Evolutionary conservation across 2,329 filamentous ascomycete genomes (phyloP).

Genomic region (Colletotrichum sojae): DNA sequence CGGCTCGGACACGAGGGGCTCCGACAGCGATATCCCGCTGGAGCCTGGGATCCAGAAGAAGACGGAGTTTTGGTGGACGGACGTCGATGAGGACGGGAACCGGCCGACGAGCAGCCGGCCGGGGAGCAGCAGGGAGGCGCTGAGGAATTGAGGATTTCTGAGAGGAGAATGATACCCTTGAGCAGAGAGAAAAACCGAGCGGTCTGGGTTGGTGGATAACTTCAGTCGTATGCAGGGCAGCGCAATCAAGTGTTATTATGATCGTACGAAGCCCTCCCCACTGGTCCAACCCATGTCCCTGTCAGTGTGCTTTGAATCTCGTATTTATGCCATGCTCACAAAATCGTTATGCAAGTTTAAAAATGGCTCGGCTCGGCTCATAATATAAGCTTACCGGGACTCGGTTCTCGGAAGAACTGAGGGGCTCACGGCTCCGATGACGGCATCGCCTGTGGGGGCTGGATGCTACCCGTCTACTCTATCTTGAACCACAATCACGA

Average conservation of each 20-base stretch:
- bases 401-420: neutral
- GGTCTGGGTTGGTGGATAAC: neutral
- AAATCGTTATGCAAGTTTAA: neutral
- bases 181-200: neutral
- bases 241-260: slow-evolving; percentile 11
- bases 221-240: neutral
- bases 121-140: neutral
- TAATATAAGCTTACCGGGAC: slow-evolving; percentile 14
- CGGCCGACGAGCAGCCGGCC: neutral
- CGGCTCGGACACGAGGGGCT: slow-evolving; percentile 31
- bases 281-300: neutral
- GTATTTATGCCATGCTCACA: neutral
- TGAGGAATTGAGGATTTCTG: neutral
- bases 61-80: slow-evolving; percentile 42
- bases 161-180: neutral
- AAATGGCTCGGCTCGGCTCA: neutral
- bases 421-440: neutral
- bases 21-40: slow-evolving; percentile 41
- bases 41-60: slow-evolving; percentile 42
- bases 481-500: neutral
- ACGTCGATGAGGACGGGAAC: slow-evolving; percentile 19
- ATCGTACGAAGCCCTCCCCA: slow-evolving; percentile 16
- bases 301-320: neutral
- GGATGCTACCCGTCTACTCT: neutral
- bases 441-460: neutral